Evolutionary conservation across 2,329 filamentous ascomycete species (phyloP).

Genomic region (Bipolaris victoriae): DNA sequence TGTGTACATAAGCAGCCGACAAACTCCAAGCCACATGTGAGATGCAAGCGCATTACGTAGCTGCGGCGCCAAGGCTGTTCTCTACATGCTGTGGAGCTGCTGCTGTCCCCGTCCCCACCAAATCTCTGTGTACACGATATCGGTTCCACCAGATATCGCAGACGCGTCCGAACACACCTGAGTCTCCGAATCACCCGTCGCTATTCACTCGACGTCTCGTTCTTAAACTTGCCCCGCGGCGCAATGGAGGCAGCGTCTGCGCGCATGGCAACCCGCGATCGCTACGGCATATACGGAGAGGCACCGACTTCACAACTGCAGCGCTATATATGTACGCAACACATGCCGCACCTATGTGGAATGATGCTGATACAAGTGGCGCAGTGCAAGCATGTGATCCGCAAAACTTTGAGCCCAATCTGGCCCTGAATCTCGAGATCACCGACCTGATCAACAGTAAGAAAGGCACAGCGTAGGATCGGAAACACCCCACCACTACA

Average conservation of each 20-base stretch:
- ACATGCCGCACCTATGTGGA: not conserved
- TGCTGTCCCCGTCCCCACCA: constrained; percentile 23
- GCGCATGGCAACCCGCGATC: constrained; percentile 92
- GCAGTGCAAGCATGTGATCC: constrained; percentile 89
- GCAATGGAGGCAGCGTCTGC: constrained; percentile 90
- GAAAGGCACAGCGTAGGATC: constrained; percentile 79
- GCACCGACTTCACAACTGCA: constrained; percentile 85
- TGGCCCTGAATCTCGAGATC: constrained; percentile 95
- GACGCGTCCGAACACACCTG: constrained; percentile 1
- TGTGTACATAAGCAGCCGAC: constrained; percentile 1
- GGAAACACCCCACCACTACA: not conserved
- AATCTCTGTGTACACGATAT: constrained; percentile 18
- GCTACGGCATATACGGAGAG: constrained; percentile 82
- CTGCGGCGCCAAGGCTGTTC: constrained; percentile 25
- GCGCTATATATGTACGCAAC: constrained; percentile 77
- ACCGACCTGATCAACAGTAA: constrained; percentile 96
- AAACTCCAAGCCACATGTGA: constrained; percentile 7
- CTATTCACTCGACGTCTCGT: not conserved
- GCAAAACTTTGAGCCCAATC: constrained; percentile 96
- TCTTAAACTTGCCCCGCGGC: constrained; percentile 18
- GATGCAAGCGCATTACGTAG: constrained; percentile 22
- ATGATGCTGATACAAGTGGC: constrained; percentile 18
- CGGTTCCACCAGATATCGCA: constrained; percentile 12
- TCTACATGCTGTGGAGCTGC: constrained; percentile 11
- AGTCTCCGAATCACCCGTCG: not conserved